Evolutionary conservation across 805 yeast genomes (phyloP).

Genomic region (Blastobotrys muscicola): DNA sequence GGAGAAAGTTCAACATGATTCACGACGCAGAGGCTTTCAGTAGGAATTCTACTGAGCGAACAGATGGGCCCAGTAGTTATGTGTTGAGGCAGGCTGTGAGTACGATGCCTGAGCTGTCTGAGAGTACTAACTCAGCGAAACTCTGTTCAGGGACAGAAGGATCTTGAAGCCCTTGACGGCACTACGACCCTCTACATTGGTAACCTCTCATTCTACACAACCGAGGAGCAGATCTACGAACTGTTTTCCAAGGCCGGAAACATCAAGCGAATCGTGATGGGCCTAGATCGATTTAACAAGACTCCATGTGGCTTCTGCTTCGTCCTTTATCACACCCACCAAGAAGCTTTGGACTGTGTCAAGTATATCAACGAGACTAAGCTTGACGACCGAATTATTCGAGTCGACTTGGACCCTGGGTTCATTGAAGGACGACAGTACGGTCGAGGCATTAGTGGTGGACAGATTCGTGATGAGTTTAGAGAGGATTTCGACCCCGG

Average conservation of each 20-base stretch:
- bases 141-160: conserved; percentile 34
- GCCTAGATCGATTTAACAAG: conserved; percentile 77
- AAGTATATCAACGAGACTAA: conserved; percentile 74
- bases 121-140: conserved; percentile 9
- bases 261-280: conserved; percentile 81
- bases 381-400: conserved; percentile 71
- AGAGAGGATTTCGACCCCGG: conserved; percentile 36
- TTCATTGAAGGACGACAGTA: conserved; percentile 92
- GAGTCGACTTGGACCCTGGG: conserved; percentile 92
- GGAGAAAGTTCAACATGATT: not conserved
- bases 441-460: conserved; percentile 89
- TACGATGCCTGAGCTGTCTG: not conserved
- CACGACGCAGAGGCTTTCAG: conserved; percentile 13
- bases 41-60: conserved; percentile 28
- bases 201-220: conserved; percentile 77
- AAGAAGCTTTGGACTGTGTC: conserved; percentile 72
- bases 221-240: conserved; percentile 91
- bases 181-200: conserved; percentile 86
- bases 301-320: conserved; percentile 98
- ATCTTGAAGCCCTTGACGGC: conserved; percentile 53
- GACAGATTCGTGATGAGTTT: conserved; percentile 73
- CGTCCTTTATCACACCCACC: conserved; percentile 60
- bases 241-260: conserved; percentile 49
- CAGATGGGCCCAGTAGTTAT: conserved; percentile 28
- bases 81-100: conserved; percentile 26